phyloP scores from a whole-genome alignment of 108 stramenopile genomes.

The Cyclotella distinguenda region DNA sequence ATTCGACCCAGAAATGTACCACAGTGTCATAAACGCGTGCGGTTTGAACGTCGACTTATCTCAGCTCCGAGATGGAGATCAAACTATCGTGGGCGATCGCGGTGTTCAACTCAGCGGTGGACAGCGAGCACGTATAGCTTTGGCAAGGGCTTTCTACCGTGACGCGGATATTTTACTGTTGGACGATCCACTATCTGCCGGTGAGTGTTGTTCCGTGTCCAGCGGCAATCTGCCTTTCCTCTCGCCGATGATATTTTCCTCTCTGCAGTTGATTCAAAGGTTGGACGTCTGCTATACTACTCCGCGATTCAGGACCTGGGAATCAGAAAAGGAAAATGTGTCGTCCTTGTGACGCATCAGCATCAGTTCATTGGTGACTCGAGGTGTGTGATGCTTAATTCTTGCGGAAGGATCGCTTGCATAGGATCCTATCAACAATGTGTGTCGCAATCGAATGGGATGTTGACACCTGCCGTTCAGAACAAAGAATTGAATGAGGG shows the following conservation, averaged over 20 bases:
- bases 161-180: constrained; percentile 74
- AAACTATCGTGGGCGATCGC: constrained; percentile 88
- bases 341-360: constrained; percentile 92
- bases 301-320: constrained; percentile 69
- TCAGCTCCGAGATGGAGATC: constrained; percentile 72
- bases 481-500: constrained; percentile 25
- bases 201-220: no score
- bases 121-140: constrained; percentile 86
- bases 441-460: constrained; percentile 57
- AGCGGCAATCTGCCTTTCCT: no score
- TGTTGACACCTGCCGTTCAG: constrained; percentile 29
- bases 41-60: constrained; percentile 73
- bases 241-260: no score
- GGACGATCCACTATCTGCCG: constrained; percentile 94
- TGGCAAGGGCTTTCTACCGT: constrained; percentile 76
- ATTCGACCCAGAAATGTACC: constrained; percentile 59
- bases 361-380: constrained; percentile 80
- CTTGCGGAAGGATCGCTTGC: constrained; percentile 59
- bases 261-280: constrained; percentile 86
- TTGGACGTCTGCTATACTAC: constrained; percentile 82
- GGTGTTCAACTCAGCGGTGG: constrained; percentile 94
- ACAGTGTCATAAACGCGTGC: constrained; percentile 69
- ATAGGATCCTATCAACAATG: constrained; percentile 73
- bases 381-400: constrained; percentile 74
- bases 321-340: constrained; percentile 60